Evolutionary conservation across 192 early-diverging fungal genomes (phyloP).

Genomic region (Bifiguratus adelaidae): DNA sequence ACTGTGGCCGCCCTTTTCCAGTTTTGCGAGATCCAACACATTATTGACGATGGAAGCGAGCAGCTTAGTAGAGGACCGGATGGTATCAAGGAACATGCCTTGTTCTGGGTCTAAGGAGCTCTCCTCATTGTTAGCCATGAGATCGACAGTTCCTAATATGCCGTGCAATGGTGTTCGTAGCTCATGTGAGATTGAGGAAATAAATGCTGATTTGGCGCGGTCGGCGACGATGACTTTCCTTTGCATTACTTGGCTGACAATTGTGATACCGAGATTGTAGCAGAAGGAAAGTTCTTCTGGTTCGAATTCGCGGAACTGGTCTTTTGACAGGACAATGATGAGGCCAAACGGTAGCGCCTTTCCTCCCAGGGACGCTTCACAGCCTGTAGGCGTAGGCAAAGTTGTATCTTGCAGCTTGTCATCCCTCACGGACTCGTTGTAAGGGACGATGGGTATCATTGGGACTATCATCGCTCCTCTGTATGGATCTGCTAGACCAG

Average conservation of each 20-base stretch:
- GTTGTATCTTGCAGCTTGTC: not conserved
- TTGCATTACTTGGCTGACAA: conserved; percentile 27
- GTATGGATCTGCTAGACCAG: too few relatives aligned
- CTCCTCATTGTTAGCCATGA: conserved; percentile 14
- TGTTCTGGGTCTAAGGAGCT: conserved; percentile 11
- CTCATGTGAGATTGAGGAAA: conserved; percentile 35
- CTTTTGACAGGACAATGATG: conserved; percentile 15
- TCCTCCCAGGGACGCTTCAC: conserved; percentile 2
- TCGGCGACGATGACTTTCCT: conserved; percentile 31
- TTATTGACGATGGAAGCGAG: conserved; percentile 25
- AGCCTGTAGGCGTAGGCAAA: not conserved
- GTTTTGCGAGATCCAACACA: conserved; percentile 22
- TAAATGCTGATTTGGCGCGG: conserved; percentile 33
- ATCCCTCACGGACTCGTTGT: not conserved
- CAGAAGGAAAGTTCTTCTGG: conserved; percentile 29
- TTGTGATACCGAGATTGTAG: conserved; percentile 31
- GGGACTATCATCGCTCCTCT: too few relatives aligned
- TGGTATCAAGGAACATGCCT: conserved; percentile 19
- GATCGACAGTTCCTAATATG: conserved; percentile 31
- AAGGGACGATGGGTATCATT: not conserved
- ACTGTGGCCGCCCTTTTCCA: conserved; percentile 2
- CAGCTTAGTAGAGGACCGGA: conserved; percentile 20
- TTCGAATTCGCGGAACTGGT: conserved; percentile 23
- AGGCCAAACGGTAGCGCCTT: conserved; percentile 10
- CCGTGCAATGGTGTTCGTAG: conserved; percentile 41